Evolutionary conservation across 1,139 yeast species (phyloP).

Genomic region (Taphrina pruni): DNA sequence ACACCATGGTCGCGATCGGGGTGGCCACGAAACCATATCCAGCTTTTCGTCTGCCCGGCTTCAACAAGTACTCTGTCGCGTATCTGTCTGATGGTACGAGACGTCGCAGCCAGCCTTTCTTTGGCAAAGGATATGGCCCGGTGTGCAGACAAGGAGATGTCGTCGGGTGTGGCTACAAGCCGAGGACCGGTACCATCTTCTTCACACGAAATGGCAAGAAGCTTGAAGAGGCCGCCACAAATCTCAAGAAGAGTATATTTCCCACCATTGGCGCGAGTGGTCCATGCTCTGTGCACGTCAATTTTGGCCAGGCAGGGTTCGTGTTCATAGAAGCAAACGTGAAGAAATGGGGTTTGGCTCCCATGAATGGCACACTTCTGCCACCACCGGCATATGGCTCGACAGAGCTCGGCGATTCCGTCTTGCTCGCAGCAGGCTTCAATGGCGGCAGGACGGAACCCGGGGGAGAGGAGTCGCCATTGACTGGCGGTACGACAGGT

Average conservation of each 20-base stretch:
- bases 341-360: conserved; percentile 89
- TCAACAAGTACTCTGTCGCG: conserved; percentile 78
- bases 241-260: conserved; percentile 71
- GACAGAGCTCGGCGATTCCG: conserved; percentile 27
- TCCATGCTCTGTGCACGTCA: conserved; percentile 76
- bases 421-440: conserved; percentile 38
- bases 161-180: conserved; percentile 87
- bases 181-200: conserved; percentile 79
- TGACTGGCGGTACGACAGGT: neutral
- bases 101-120: conserved; percentile 81
- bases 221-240: conserved; percentile 76
- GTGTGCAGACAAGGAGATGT: conserved; percentile 82
- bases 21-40: conserved; percentile 90
- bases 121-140: conserved; percentile 67
- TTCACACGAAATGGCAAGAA: conserved; percentile 91
- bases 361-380: conserved; percentile 70
- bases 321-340: conserved; percentile 96
- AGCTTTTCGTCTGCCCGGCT: conserved; percentile 75
- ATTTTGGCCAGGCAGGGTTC: conserved; percentile 88
- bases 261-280: conserved; percentile 89
- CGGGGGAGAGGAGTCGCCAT: neutral
- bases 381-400: conserved; percentile 74
- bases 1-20: conserved; percentile 71
- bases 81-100: conserved; percentile 85
- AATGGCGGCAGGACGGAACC: conserved; percentile 6